Conservation (phyloP, 805 yeast genomes). For the Sporopachydermia lactativora region DNA sequence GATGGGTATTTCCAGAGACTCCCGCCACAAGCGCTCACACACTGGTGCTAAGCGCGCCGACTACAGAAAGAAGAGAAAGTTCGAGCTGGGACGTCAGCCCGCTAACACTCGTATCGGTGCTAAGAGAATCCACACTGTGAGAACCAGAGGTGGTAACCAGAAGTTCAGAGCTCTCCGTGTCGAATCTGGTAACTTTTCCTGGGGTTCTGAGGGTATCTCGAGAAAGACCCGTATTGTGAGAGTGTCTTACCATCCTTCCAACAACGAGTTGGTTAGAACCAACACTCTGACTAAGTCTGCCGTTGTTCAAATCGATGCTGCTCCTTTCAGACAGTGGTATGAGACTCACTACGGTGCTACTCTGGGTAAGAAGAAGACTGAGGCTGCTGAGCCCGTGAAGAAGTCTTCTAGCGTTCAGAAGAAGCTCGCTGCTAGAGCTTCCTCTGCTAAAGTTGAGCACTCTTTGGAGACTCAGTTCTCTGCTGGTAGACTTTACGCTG, state of each 20-base stretch:
- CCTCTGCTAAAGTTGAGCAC: slow-evolving; percentile 69
- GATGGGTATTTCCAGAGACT: slow-evolving; percentile 99
- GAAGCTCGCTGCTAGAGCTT: slow-evolving; percentile 89
- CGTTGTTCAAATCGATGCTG: slow-evolving; percentile 98
- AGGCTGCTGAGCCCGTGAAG: slow-evolving; percentile 46
- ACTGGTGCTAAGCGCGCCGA: slow-evolving; percentile 99
- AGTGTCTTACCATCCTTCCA: slow-evolving; percentile 98
- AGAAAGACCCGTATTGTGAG: slow-evolving; percentile 98
- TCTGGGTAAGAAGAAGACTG: slow-evolving; percentile 74
- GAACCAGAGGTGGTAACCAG: slow-evolving; percentile 99
- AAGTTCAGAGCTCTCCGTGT: slow-evolving; percentile 99
- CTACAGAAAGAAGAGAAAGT: slow-evolving; percentile 99
- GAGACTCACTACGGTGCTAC: slow-evolving; percentile 96
- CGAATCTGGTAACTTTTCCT: slow-evolving; percentile 85
- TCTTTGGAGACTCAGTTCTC: slow-evolving; percentile 94
- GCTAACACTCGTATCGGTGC: slow-evolving; percentile 99
- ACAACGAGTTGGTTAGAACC: slow-evolving; percentile 99
- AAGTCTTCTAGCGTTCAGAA: slow-evolving; percentile 72
- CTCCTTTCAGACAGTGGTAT: slow-evolving; percentile 99
- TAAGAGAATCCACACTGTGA: slow-evolving; percentile 97
- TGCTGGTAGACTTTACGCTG: slow-evolving; percentile 98
- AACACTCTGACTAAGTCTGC: slow-evolving; percentile 99
- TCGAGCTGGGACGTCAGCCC: slow-evolving; percentile 98
- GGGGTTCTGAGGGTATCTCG: slow-evolving; percentile 98
- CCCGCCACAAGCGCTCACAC: slow-evolving; percentile 99